Base-by-base conservation (phyloP, 1,284 basidiomycete species). In the Melampsora larici-populina region DNA sequence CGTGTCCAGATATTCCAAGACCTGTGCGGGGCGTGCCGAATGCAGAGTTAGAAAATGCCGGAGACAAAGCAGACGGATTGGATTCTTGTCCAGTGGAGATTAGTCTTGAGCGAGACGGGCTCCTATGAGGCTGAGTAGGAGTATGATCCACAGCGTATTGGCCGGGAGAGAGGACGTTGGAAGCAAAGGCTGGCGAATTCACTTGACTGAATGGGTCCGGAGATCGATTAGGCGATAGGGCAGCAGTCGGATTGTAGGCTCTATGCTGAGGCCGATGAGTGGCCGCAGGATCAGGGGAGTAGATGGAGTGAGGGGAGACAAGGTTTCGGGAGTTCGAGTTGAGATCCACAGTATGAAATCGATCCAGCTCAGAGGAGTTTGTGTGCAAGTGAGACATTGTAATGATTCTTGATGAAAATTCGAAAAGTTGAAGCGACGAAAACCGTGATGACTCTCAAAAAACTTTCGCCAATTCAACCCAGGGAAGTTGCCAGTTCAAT, bases 1-100 rank as follows among this genome's bases (percentile, higher is more conserved):
- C 29, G 63, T 65, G 29, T 65, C 63, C 63, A 36, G 63, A 65
- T 17, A 65, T 65, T 15, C 63, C 63, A 11, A 65, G 63, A 36
- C 63, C 63, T 9, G 63, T 40, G 13, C 31, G 29, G 15, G 63
- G 13, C 2, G 55, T 58, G 1, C 55, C 55, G 17, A 58, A 58
- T 9, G 55, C 8, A 2, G 55, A 24, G 21, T 29, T 58, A 15
- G 55, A 58, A 58, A 55, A 55, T 26, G 9, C 51, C 24, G 51
- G 51, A 21, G 51, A 55, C 51, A 21, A 26, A 26, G 51, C 51
- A 21, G 51, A 55, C 24, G 8, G 51, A 17, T 55, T 55, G 51
- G 51, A 55, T 6, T 58, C 55, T 24, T 58, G 55, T 24, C 55
- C 55, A 58, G 55, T 15, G 21, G 55, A 58, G 18, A 58, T n/a